phyloP scores from a whole-genome alignment of 2,329 filamentous ascomycete species.

The Endocalyx cinctus region DNA sequence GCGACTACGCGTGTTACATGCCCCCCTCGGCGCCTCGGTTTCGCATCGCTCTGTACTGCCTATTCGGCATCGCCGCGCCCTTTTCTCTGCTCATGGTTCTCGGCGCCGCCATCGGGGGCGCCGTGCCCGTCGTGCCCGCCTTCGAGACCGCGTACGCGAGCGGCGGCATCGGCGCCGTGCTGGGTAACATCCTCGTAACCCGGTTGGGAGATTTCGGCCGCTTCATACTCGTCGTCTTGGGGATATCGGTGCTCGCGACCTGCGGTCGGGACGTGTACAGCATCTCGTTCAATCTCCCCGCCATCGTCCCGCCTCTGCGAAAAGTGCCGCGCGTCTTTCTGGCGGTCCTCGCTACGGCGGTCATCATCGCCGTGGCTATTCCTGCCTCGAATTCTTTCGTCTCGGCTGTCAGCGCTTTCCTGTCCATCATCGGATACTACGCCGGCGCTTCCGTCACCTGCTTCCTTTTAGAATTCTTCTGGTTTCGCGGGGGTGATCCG shows the following conservation, averaged over 20 bases:
- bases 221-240: slow-evolving; percentile 33
- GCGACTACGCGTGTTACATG: slow-evolving; percentile 18
- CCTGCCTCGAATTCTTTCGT: slow-evolving; percentile 15
- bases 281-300: slow-evolving; percentile 14
- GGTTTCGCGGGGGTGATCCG: slow-evolving; percentile 17
- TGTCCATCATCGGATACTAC: slow-evolving; percentile 16
- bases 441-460: slow-evolving; percentile 16
- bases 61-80: slow-evolving; percentile 11
- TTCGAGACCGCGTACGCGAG: slow-evolving; percentile 9
- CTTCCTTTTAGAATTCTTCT: slow-evolving; percentile 17
- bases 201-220: slow-evolving; percentile 19
- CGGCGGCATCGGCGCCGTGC: slow-evolving; percentile 12
- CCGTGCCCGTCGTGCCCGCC: slow-evolving; percentile 8
- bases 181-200: slow-evolving; percentile 11
- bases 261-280: slow-evolving; percentile 14
- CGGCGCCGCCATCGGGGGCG: slow-evolving; percentile 13
- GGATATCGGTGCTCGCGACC: slow-evolving; percentile 36
- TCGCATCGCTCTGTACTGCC: slow-evolving; percentile 9
- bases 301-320: slow-evolving; percentile 9
- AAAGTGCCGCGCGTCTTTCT: slow-evolving; percentile 14
- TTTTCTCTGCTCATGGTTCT: slow-evolving; percentile 14
- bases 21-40: slow-evolving; percentile 10
- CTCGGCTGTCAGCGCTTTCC: slow-evolving; percentile 10
- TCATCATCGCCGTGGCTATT: slow-evolving; percentile 14
- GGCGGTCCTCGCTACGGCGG: slow-evolving; percentile 10